Evolutionary conservation across 345 rosid genomes (phyloP), one percentile per base, ranked within the genome.

Genomic region (Litchi chinensis): DNA sequence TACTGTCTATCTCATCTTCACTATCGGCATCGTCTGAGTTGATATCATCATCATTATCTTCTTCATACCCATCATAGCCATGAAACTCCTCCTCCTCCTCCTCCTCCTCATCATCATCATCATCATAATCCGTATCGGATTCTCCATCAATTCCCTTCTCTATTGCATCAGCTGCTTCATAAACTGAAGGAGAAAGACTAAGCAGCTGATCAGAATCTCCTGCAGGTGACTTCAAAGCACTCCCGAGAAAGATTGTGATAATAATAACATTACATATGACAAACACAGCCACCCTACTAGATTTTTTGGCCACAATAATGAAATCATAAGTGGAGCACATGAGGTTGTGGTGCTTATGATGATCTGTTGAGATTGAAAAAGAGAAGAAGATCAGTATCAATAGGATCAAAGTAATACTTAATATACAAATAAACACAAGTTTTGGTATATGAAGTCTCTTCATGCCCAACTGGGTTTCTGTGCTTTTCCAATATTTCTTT

Each of bases 261-360:
- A 66, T 40, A 46, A 86, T 75, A 18, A 78, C 65, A 57, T 71
- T 73, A 73, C 82, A 60, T 64, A 74, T 56, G 63, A 71, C 43
- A 79, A 84, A 80, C 67, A 73, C 75, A 60, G 78, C 65, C 5
- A 75, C 19, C 3, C 59, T 21, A 52, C 82, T 72, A 18, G 82
- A 73, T 21, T 79, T 83, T 21, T 81, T 83, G 37, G 76, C 72
- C 80, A 70, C 75, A 28, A 10, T 0, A 44, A 69, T 78, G 39
- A 83, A 71, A 37, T 83, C 75, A 40, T 62, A 70, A 26, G 65
- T 65, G 57, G 69, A 78, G 69, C 64, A 12, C 54, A 77, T 57
- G 76, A 77, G 68, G 11, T 60, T 67, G 57, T 70, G 69, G 6
- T 63, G 80, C 43, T 71, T 54, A 9, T 60, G 59, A 54, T 5